Percentiles rank a stretch among this genome's conserved stretches.
Evolutionary conservation across 1,284 basidiomycete genomes (phyloP).

Genomic region (Tilletiopsis washingtonensis): DNA sequence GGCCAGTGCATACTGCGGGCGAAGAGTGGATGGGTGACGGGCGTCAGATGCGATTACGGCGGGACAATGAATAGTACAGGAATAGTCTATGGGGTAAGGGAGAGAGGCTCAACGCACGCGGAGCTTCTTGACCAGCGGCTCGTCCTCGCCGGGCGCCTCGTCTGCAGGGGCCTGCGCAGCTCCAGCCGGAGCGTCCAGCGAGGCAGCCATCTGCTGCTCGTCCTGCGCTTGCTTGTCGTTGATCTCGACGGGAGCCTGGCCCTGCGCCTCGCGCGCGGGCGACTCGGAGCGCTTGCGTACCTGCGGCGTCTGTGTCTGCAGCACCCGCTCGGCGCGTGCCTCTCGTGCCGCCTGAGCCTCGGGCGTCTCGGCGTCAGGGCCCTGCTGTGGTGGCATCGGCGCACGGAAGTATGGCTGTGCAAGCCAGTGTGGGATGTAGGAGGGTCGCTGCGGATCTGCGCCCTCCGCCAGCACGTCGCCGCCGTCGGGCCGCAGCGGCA

Average conservation of each 20-base stretch:
- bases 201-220: no score
- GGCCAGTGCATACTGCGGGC: constrained; percentile 7
- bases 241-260: neutral
- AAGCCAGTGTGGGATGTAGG: constrained; percentile 69
- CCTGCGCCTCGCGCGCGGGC: no score
- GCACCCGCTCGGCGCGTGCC: no score
- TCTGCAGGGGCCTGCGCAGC: no score
- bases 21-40: neutral
- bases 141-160: neutral
- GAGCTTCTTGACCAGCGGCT: neutral
- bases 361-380: no score
- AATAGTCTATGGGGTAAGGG: neutral
- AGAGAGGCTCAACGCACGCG: constrained; percentile 7
- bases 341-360: neutral
- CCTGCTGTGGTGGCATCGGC: no score
- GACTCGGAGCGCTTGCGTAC: no score
- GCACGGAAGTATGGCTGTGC: constrained; percentile 80
- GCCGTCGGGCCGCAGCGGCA: constrained; percentile 48
- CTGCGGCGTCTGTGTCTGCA: no score
- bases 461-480: constrained; percentile 26
- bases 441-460: constrained; percentile 46
- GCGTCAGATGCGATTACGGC: neutral
- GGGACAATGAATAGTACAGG: neutral
- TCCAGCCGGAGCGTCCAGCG: no score
- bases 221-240: neutral